Base-by-base conservation (phyloP, 1,139 yeast species). In the Protomyces inouyei region DNA sequence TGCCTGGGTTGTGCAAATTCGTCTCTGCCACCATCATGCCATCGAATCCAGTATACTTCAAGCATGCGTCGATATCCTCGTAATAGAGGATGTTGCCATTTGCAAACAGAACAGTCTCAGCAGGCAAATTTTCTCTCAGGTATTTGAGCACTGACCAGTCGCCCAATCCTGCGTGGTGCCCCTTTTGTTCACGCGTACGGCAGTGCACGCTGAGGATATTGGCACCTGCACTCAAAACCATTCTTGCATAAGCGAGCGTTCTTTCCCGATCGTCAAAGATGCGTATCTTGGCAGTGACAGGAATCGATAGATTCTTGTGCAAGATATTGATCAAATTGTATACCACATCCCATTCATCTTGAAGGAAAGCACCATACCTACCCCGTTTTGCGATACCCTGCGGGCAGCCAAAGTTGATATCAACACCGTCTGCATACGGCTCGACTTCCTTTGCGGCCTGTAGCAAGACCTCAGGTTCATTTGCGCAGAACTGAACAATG, bases 1-100 rank as follows among this genome's bases (percentile, higher is more conserved):
- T 84, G 2, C 96, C 98, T 0, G 99, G 98, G 71, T 95, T 95
- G 76, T 87, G 88, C 54, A 95, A 78, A 72, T 91, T 91, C 0
- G 97, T 97, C 74, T 95, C 99, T 0, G 98, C 98, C 54, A 96
- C 86, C 98, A 95, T 95, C 23, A 93, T 95, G 0, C 93, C 97
- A 76, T 95, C 97, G 70, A 95, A 87, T 0, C 77, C 77, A 0
- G 89, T 84, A 23, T 78, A 80, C 1, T 80, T 80, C 37, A 83
- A 73, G 74, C 97, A 88, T 68, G 95, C 79, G 1, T 79, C 76
- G 21, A 91, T 78, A 73, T 93, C 97, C 60, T 85, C 86, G 0
- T 95, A 88, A 71, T 93, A 92, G 55, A 93, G 77, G 18, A 93
- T 83, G 74, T 93, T 93, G 2, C 98, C 98, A 74, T 95, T 95